Percentiles rank a stretch among this genome's conserved stretches.
Evolutionary conservation across 106 monocot species (phyloP).

Genomic region (Amphibolis antarctica): DNA sequence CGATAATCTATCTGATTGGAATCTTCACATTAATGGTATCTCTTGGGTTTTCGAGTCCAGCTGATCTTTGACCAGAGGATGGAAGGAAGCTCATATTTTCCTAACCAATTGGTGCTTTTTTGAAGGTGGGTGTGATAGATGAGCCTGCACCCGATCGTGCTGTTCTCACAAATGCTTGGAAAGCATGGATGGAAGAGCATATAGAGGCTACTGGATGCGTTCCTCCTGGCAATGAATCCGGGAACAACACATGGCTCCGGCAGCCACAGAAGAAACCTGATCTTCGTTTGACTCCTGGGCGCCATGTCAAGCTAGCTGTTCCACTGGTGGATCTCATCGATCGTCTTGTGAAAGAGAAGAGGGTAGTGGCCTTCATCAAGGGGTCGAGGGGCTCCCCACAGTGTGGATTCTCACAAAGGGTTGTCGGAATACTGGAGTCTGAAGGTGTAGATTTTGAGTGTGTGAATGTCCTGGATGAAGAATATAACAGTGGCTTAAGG

Average conservation of each 20-base stretch:
- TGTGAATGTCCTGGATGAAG: conserved; percentile 89
- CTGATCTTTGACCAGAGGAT: too few species aligned
- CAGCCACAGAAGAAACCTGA: conserved; percentile 41
- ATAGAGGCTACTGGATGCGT: conserved; percentile 52
- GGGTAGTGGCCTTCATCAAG: conserved; percentile 94
- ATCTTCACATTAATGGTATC: too few species aligned
- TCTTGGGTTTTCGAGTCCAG: too few species aligned
- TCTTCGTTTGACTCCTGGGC: conserved; percentile 72
- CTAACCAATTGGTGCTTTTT: background rate
- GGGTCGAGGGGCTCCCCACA: conserved; percentile 78
- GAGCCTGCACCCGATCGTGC: conserved; percentile 38
- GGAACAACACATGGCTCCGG: conserved; percentile 55
- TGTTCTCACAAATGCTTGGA: conserved; percentile 67
- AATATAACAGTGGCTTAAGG: conserved; percentile 70
- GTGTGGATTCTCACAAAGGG: conserved; percentile 90
- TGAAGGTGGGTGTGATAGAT: conserved; percentile 58
- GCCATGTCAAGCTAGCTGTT: conserved; percentile 62
- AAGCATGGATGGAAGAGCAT: conserved; percentile 96
- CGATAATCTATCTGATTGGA: too few species aligned
- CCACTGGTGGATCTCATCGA: conserved; percentile 80
- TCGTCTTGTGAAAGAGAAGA: conserved; percentile 67
- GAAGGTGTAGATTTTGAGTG: conserved; percentile 69
- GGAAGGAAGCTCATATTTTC: background rate
- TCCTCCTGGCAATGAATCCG: conserved; percentile 73
- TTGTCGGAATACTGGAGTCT: conserved; percentile 65